Evolutionary conservation across 1,284 basidiomycete species (phyloP).

Genomic region (Leccinum laetum): DNA sequence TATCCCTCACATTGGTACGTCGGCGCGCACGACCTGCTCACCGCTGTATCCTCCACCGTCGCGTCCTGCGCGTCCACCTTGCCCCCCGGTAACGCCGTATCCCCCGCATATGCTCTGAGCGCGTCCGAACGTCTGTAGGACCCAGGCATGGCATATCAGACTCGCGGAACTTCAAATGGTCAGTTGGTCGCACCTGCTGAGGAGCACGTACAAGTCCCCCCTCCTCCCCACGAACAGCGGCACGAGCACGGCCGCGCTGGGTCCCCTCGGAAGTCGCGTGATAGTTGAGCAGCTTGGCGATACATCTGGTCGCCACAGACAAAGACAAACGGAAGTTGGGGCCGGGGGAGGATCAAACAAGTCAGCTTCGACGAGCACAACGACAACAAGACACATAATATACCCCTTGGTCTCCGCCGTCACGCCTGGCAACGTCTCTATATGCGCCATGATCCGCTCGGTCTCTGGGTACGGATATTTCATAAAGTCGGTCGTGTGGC

Average conservation of each 20-base stretch:
- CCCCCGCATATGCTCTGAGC: slow-evolving; percentile 76
- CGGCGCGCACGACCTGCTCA: slow-evolving; percentile 37
- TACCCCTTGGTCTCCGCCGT: slow-evolving; percentile 28
- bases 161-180: neutral
- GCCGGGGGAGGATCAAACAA: neutral
- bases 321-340: neutral
- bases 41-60: slow-evolving; percentile 77
- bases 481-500: slow-evolving; percentile 13
- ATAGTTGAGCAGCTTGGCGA: slow-evolving; percentile 58
- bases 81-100: slow-evolving; percentile 84
- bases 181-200: slow-evolving; percentile 59
- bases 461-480: slow-evolving; percentile 18
- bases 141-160: neutral
- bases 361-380: neutral
- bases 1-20: neutral
- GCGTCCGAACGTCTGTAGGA: slow-evolving; percentile 62
- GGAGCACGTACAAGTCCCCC: slow-evolving; percentile 80
- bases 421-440: slow-evolving; percentile 16
- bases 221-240: slow-evolving; percentile 79
- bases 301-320: slow-evolving; percentile 44
- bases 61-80: slow-evolving; percentile 70
- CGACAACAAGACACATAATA: neutral
- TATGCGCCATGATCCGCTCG: slow-evolving; percentile 4
- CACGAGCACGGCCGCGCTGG: slow-evolving; percentile 72
- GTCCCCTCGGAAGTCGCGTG: slow-evolving; percentile 52